Evolutionary conservation across 768 basidiomycete genomes (phyloP).

Genomic region (Boletellus sp.): DNA sequence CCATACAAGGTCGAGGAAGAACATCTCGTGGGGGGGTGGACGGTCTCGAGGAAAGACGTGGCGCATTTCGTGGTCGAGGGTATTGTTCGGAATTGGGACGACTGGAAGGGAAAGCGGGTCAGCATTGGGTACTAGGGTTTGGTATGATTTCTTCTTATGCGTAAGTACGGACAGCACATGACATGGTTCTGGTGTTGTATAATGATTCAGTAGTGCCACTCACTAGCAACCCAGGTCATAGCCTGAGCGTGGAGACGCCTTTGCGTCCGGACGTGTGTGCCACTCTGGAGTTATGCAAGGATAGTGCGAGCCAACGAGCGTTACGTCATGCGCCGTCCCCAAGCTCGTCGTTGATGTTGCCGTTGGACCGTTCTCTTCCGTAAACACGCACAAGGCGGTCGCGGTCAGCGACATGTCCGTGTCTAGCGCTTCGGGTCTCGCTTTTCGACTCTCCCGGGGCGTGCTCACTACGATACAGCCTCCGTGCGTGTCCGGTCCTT

Average conservation of each 20-base stretch:
- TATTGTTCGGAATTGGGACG: conserved; percentile 44
- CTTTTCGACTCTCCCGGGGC: conserved; percentile 39
- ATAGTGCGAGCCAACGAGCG: no score
- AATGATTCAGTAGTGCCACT: no score
- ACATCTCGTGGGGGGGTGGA: conserved; percentile 41
- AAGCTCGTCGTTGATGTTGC: no score
- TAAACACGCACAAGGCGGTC: neutral
- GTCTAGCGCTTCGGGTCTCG: conserved; percentile 3
- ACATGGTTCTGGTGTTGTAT: no score
- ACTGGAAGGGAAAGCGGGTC: conserved; percentile 49
- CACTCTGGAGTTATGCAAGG: no score
- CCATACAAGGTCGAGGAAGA: conserved; percentile 44
- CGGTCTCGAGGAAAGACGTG: conserved; percentile 61
- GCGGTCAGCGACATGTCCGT: conserved; percentile 2
- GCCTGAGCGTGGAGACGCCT: no score
- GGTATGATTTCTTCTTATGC: no score
- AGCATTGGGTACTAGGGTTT: conserved; percentile 44
- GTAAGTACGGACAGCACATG: no score
- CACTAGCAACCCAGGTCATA: no score
- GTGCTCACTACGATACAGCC: conserved; percentile 44
- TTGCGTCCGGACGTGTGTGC: no score
- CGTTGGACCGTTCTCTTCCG: no score
- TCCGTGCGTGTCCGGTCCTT: conserved; percentile 34
- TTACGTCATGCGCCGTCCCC: no score
- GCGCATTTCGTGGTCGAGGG: conserved; percentile 60